Evolutionary conservation across 768 basidiomycete species (phyloP).

Genomic region (Boletus sp.): DNA sequence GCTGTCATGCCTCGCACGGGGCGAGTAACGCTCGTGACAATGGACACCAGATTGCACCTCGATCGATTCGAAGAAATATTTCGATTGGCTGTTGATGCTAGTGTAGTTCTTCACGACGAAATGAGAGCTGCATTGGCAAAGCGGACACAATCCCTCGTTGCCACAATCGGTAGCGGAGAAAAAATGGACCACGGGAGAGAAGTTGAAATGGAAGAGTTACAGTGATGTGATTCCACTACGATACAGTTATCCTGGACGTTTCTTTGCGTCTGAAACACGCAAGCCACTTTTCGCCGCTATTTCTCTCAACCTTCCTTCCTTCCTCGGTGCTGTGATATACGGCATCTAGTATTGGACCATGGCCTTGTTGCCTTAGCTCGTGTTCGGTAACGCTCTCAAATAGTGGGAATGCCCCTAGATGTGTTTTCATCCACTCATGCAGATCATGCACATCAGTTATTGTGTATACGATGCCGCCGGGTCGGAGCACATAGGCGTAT

Average conservation of each 20-base stretch:
- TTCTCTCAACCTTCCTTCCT: constrained; percentile 94
- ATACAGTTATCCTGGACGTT: constrained; percentile 11
- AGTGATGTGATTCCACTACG: constrained; percentile 18
- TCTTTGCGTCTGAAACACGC: constrained; percentile 79
- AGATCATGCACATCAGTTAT: constrained; percentile 96
- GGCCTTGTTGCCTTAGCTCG: constrained; percentile 70
- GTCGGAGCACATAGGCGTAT: constrained; percentile 89
- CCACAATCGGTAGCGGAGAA: constrained; percentile 54
- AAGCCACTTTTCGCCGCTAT: constrained; percentile 87
- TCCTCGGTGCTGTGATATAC: constrained; percentile 90
- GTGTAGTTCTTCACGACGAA: constrained; percentile 74
- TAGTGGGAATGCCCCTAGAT: constrained; percentile 84
- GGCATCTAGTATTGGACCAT: constrained; percentile 76
- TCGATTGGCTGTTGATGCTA: constrained; percentile 71
- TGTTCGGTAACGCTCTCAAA: constrained; percentile 80
- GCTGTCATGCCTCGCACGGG: constrained; percentile 87
- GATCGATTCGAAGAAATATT: constrained; percentile 92
- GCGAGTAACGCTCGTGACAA: constrained; percentile 82
- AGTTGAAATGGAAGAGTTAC: constrained; percentile 40
- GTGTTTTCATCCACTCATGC: constrained; percentile 91
- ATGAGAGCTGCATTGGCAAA: constrained; percentile 73
- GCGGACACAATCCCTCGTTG: constrained; percentile 61
- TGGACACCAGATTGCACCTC: constrained; percentile 93
- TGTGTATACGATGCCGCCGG: constrained; percentile 96
- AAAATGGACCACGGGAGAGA: constrained; percentile 32